Conservation (phyloP, 23 red algal genomes). For the Gracilaria domingensis region DNA sequence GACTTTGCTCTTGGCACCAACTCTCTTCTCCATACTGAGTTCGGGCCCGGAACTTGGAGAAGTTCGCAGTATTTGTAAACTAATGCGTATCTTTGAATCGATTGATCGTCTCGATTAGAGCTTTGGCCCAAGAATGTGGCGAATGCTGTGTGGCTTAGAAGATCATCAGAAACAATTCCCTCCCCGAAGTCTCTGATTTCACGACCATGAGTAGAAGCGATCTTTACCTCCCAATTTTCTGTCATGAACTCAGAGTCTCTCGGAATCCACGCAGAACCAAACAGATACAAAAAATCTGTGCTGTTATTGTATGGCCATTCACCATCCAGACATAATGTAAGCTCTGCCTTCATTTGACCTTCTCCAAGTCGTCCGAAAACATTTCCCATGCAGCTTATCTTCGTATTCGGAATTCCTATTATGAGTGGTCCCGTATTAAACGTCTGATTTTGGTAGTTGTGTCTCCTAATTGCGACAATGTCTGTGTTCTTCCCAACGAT, state of each 20-base stretch:
- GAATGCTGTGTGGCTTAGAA: background rate
- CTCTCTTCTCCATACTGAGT: background rate
- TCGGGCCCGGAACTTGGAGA: background rate
- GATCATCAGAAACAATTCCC: background rate
- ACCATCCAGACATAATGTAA: background rate
- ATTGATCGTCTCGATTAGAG: conserved; percentile 10
- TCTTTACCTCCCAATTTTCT: background rate
- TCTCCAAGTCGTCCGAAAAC: conserved; percentile 23
- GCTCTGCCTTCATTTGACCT: conserved; percentile 20
- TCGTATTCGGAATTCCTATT: background rate
- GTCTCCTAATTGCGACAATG: background rate
- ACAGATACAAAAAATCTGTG: conserved; percentile 18
- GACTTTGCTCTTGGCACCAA: background rate
- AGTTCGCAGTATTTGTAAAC: conserved; percentile 11
- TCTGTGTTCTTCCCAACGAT: background rate
- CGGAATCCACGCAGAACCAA: conserved; percentile 3
- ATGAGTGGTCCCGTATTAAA: background rate
- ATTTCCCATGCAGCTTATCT: conserved; percentile 20
- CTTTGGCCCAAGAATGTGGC: background rate
- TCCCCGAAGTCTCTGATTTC: conserved; percentile 16
- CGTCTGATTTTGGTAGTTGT: background rate
- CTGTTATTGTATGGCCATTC: background rate
- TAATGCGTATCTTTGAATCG: conserved; percentile 28
- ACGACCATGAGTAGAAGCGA: conserved; percentile 13
- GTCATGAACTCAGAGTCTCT: conserved; percentile 16